Conservation (phyloP, 768 basidiomycete genomes). For the Chalciporus piperatus region DNA sequence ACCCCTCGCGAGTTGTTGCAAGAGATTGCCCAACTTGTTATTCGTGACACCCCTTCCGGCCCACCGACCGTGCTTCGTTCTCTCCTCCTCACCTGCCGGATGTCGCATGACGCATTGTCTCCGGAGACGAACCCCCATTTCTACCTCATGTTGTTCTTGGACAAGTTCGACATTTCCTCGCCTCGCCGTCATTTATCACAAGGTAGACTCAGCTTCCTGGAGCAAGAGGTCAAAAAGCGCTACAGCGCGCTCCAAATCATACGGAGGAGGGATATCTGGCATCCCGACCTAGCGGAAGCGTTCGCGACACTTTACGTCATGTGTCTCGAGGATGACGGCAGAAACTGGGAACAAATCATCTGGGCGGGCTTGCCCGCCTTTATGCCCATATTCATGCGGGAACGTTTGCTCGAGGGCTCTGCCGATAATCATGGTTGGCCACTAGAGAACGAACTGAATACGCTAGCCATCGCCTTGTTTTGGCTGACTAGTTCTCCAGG, state of each 20-base stretch:
- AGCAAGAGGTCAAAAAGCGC: slow-evolving; percentile 46
- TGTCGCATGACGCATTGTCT: slow-evolving; percentile 26
- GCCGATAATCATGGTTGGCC: slow-evolving; percentile 48
- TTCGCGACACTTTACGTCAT: slow-evolving; percentile 56
- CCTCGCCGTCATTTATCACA: slow-evolving; percentile 38
- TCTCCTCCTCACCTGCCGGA: slow-evolving; percentile 35
- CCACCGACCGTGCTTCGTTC: slow-evolving; percentile 34
- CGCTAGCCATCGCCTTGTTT: slow-evolving; percentile 44
- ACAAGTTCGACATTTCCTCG: slow-evolving; percentile 48
- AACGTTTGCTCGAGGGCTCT: slow-evolving; percentile 38
- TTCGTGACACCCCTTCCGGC: slow-evolving; percentile 27
- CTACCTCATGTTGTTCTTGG: slow-evolving; percentile 39
- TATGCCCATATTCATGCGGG: slow-evolving; percentile 38
- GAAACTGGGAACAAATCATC: slow-evolving; percentile 46
- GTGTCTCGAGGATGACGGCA: slow-evolving; percentile 54
- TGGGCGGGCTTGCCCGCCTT: slow-evolving; percentile 43
- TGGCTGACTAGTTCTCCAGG: slow-evolving; percentile 44
- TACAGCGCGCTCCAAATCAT: slow-evolving; percentile 45
- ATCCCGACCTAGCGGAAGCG: slow-evolving; percentile 39
- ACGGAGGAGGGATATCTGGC: slow-evolving; percentile 35
- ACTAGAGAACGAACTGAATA: slow-evolving; percentile 41
- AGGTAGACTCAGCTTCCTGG: slow-evolving; percentile 26
- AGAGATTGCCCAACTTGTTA: slow-evolving; percentile 33
- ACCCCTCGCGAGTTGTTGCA: slow-evolving; percentile 36
- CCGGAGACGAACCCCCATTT: slow-evolving; percentile 29